Evolutionary conservation across 345 rosid genomes (phyloP).

Genomic region (Gossypium bickii): DNA sequence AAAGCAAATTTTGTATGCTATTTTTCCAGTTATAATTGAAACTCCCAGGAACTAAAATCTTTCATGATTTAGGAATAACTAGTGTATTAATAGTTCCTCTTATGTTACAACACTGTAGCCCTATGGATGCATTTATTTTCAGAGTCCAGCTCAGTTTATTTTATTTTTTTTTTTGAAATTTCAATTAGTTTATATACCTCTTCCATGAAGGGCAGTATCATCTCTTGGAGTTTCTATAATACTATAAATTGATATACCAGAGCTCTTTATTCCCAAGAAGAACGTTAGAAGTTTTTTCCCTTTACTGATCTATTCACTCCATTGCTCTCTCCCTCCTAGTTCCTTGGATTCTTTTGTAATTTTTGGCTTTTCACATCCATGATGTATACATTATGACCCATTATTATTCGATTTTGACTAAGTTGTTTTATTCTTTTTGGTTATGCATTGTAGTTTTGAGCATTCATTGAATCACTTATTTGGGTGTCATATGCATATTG

Average conservation of each 20-base stretch:
- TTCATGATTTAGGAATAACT: neutral
- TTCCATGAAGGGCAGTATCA: neutral
- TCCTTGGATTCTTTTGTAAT: neutral
- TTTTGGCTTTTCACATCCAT: neutral
- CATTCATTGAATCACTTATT: neutral
- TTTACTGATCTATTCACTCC: neutral
- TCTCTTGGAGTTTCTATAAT: neutral
- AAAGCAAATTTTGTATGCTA: neutral
- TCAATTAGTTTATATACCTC: neutral
- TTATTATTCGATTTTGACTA: neutral
- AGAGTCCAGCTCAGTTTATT: neutral
- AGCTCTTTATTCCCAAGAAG: neutral
- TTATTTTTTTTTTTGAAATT: neutral
- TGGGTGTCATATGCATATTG: neutral
- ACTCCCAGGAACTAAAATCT: neutral
- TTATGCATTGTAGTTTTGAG: neutral
- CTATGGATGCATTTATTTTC: neutral
- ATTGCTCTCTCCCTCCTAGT: neutral
- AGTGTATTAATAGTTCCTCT: neutral
- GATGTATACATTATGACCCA: neutral
- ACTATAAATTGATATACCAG: neutral
- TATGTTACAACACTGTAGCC: neutral
- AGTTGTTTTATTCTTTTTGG: neutral
- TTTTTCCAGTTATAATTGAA: neutral
- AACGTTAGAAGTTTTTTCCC: neutral